phyloP scores from a whole-genome alignment of 192 early-diverging fungal genomes.

The Piromyces sp. region DNA sequence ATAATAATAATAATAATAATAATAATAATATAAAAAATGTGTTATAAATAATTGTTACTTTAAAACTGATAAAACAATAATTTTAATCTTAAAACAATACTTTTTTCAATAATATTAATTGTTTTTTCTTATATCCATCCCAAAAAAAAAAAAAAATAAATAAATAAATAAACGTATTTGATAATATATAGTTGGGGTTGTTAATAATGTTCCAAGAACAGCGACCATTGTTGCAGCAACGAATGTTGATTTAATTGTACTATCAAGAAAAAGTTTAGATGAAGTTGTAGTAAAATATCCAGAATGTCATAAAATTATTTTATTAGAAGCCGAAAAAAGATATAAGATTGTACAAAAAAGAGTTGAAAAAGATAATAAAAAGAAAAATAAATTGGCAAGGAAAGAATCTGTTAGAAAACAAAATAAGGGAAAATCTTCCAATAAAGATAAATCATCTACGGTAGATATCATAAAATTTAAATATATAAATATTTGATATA shows the following conservation, averaged over 20 bases:
- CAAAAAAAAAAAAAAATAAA: too few relatives aligned
- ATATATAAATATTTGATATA: too few relatives aligned
- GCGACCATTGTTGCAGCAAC: slow-evolving; percentile 18
- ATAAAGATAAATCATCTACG: background rate
- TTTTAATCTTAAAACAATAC: too few relatives aligned
- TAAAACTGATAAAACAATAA: too few relatives aligned
- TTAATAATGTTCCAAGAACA: slow-evolving; percentile 19
- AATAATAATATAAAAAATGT: too few relatives aligned
- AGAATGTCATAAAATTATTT: slow-evolving; percentile 24
- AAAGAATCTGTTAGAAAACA: slow-evolving; percentile 1
- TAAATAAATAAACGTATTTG: too few relatives aligned
- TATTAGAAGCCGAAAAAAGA: slow-evolving; percentile 23
- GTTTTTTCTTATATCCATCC: too few relatives aligned
- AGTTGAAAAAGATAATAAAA: background rate
- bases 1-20: too few relatives aligned
- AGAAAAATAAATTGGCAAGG: background rate
- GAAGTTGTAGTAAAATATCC: slow-evolving; percentile 23
- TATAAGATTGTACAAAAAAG: slow-evolving; percentile 15
- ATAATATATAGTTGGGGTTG: slow-evolving; percentile 13
- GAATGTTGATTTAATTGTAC: slow-evolving; percentile 11
- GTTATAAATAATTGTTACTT: too few relatives aligned
- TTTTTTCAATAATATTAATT: too few relatives aligned
- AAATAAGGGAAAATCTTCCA: background rate
- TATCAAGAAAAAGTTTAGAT: slow-evolving; percentile 15
- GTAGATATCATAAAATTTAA: background rate